A percentile compares a stretch with the other conserved stretches of the same genome.
Evolutionary conservation across 176 grass and related monocot species (phyloP).

Genomic region (Aechmea fasciata): DNA sequence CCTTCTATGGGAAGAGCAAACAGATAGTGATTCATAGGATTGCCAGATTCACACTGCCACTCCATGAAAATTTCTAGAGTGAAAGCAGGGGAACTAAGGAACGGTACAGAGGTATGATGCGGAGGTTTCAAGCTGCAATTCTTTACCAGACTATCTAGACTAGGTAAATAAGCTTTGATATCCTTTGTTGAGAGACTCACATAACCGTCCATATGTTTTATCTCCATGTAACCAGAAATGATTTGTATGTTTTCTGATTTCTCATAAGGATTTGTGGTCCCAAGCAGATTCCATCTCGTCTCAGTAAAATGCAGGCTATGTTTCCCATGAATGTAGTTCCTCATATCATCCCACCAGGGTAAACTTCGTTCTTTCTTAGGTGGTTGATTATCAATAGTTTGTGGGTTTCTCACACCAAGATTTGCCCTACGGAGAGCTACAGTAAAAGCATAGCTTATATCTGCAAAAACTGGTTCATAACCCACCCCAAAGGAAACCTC

Average conservation of each 20-base stretch:
- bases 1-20: conserved; percentile 78
- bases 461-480: conserved; percentile 90
- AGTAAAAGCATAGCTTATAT: conserved; percentile 97
- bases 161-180: conserved; percentile 58
- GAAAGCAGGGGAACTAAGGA: conserved; percentile 59
- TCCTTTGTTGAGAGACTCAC: conserved; percentile 53
- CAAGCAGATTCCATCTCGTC: conserved; percentile 73
- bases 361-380: conserved; percentile 84
- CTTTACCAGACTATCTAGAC: conserved; percentile 59
- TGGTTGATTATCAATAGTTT: conserved; percentile 31
- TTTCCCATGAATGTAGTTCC: conserved; percentile 90
- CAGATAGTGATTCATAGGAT: conserved; percentile 84
- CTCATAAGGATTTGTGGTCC: conserved; percentile 73
- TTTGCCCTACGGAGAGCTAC: conserved; percentile 86
- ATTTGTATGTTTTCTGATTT: conserved; percentile 62
- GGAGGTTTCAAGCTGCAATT: conserved; percentile 67
- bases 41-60: conserved; percentile 90
- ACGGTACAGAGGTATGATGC: conserved; percentile 48
- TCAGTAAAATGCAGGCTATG: conserved; percentile 51
- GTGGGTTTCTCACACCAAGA: conserved; percentile 59
- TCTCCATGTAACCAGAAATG: conserved; percentile 60
- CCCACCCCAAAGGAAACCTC: conserved; percentile 94
- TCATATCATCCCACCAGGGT: conserved; percentile 99
- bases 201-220: conserved; percentile 77
- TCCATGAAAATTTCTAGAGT: conserved; percentile 80